Base-by-base conservation (phyloP, 2,329 filamentous ascomycete genomes). In the Fusarium ramigenum region DNA sequence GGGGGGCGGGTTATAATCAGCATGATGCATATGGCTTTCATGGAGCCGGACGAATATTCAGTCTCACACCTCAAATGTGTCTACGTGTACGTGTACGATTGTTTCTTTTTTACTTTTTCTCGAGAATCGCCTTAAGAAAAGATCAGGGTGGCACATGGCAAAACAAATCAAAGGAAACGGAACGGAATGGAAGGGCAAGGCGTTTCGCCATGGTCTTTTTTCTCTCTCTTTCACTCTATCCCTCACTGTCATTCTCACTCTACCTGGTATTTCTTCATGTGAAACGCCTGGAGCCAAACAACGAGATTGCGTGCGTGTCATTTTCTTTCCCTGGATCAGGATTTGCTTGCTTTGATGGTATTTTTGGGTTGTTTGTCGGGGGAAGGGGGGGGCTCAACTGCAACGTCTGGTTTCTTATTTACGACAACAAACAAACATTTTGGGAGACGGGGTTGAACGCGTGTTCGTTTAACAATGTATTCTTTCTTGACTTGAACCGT, bases 61-160 rank as follows among this genome's bases (percentile, higher is more conserved):
- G 65, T 75, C 73, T 76, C 65, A 71, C 74, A 76, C 69, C 68
- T 76, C 72, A 75, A 75, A 75, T 64, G 75, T 74, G 78, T 79
- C 78, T 80, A 80, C 74, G 77, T 82, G 80, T 80, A 80, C 73
- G 77, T 82, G 80, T 82, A 82, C 80, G 78, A 82, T 82, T 81
- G 79, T 80, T 77, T 78, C 74, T 76, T 74, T 59, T 56, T 44
- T 78, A 15, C 44, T 74, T 44, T 74, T 78, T 77, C 73, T 77
- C 69, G 75, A 79, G 75, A 81, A 79, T 77, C 75, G 76, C 77
- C 76, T 77, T 75, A 75, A 79, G 66, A 66, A 59, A 73, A 75
- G 79, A 78, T 76, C 77, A 79, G 77, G 79, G 75, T 72, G 78
- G 79, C 75, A 74, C 62, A 69, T 72, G 71, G 69, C 72, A 72